These are phyloP conservation scores for Solanum corneliomulleri DNA, from an alignment of 257 asterid genomes.

Conservation along the genomic window DNA sequence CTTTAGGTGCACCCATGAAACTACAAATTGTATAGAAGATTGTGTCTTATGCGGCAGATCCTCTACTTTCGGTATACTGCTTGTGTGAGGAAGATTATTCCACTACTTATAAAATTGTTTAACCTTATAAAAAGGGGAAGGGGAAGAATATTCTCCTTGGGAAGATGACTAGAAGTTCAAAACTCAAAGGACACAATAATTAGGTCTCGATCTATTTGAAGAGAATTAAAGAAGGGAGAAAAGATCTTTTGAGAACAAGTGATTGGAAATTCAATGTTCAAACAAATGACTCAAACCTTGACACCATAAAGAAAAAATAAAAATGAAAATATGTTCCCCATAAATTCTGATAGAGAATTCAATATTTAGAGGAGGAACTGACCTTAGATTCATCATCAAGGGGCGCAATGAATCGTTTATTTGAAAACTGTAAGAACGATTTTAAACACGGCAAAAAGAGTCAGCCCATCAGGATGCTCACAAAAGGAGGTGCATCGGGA, in stretches of 20 bases:
- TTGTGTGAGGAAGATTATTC: too few relatives aligned
- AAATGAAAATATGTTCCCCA: background rate
- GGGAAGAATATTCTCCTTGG: background rate
- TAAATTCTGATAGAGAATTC: background rate
- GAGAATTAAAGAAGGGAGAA: background rate
- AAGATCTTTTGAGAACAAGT: background rate
- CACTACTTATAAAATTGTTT: background rate
- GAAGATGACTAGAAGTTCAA: background rate
- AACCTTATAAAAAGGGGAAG: background rate
- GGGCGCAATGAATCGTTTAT: background rate
- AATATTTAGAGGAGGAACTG: background rate
- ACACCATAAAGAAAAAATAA: background rate
- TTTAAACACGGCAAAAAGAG: background rate
- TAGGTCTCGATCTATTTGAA: background rate
- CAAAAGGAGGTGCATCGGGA: background rate
- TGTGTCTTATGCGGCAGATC: background rate
- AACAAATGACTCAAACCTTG: background rate
- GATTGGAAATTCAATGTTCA: background rate
- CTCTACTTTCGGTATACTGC: background rate
- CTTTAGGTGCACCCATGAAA: background rate
- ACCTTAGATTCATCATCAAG: background rate
- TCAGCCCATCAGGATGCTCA: background rate
- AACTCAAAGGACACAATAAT: background rate
- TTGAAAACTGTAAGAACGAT: background rate
- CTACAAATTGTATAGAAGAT: background rate